These are phyloP conservation scores for Tylopilus sp. DNA, from an alignment of 768 basidiomycete species.

Conservation along the genomic window DNA sequence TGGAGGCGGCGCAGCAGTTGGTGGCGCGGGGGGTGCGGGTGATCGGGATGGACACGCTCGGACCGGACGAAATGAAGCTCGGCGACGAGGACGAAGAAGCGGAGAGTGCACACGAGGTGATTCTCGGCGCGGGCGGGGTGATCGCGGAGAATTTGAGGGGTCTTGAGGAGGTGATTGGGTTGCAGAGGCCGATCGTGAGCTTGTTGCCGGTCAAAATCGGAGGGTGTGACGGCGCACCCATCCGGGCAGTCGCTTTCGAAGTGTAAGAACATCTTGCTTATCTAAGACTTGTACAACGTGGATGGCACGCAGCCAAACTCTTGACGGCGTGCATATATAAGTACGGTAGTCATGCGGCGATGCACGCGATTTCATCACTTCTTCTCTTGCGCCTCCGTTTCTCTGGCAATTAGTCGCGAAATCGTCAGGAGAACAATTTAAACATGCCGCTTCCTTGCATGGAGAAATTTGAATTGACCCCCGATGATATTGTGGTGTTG, in stretches of 20 bases:
- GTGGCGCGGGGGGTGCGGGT: slow-evolving; percentile 50
- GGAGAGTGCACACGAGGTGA: slow-evolving; percentile 44
- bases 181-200: slow-evolving; percentile 42
- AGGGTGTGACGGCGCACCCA: slow-evolving; percentile 63
- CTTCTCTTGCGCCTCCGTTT: no score
- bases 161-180: slow-evolving; percentile 39
- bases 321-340: no score
- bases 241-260: slow-evolving; percentile 53
- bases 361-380: no score
- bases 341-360: no score
- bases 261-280: slow-evolving; percentile 18
- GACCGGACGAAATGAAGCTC: slow-evolving; percentile 49
- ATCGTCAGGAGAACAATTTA: no score
- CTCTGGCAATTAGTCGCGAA: no score
- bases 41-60: slow-evolving; percentile 60
- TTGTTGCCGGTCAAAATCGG: slow-evolving; percentile 55
- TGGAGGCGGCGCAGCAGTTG: slow-evolving; percentile 47
- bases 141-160: slow-evolving; percentile 71
- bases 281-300: no score
- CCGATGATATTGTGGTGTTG: no score
- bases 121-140: slow-evolving; percentile 57
- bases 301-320: no score
- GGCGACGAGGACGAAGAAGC: not conserved
- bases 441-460: no score
- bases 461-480: no score